Base-by-base conservation (phyloP, 768 basidiomycete genomes). In the Hericium erinaceus region DNA sequence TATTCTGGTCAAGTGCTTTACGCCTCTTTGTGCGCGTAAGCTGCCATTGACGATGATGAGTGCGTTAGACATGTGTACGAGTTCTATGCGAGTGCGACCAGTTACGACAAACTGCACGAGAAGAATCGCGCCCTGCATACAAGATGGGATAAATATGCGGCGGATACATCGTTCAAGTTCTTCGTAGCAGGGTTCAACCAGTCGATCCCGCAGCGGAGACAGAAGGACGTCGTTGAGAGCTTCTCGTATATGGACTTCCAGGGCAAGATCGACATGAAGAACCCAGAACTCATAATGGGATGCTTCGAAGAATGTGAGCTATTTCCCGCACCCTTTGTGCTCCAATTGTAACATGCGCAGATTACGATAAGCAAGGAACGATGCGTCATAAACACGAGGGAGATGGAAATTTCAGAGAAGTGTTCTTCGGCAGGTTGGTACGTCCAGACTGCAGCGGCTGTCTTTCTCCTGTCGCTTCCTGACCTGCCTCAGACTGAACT, bases 371-470 rank as follows among this genome's bases (percentile, higher is more conserved):
- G 48, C 73, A 72, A n/a, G 77, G 78, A 16, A 68, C 69, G 16
- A 74, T 75, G 11, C 73, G 79, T 40, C 69, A 71, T 5, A 73
- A 75, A 64, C 74, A 80, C 57, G 80, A 85, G 66, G 80, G 80
- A 20, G 84, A 89, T 60, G 83, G 83, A n/a, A 69, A 77, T 18
- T 87, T 91, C 65, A 74, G 74, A 48, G 82, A 84, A 59, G 80
- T 84, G 10, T 95, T 84, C 69, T 89, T 95, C 63, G 92, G 92
- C 65, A 85, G 87, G 76, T 83, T 92, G 85, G 92, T 95, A 73
- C 70, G 82, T 51, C 26, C 24, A 15, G 38, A 24, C 8, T n/a
- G 12, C 20, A 8, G 22, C 26, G 28, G 44, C n/a, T n/a, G 10
- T n/a, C 44, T 46, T n/a, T 20, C 16, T 15, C 15, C 11, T 46